Evolutionary conservation across 2,329 filamentous ascomycete species (phyloP), one percentile per base, ranked within the genome.

Genomic region (Stagonosporopsis tanaceti): DNA sequence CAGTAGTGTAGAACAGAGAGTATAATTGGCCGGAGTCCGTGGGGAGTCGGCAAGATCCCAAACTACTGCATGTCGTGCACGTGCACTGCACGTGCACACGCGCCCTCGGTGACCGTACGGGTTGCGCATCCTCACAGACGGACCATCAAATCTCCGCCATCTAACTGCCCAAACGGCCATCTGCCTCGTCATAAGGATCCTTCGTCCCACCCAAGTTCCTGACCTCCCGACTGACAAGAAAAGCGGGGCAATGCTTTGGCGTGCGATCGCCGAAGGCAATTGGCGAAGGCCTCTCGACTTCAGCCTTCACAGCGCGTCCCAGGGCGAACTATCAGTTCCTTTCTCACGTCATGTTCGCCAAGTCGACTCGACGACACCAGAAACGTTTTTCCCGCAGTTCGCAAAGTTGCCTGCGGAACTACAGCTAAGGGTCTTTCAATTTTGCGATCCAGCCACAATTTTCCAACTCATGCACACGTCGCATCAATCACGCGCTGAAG

Each of bases 391-490:
- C 45, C 32, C 17, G 7, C 41, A 46, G 1, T 53, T 45, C 32
- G 15, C 32, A 28, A 14, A 7, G 12, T n/a, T 53, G 22, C 50
- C 41, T 28, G 41, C 34, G 17, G 50, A 53, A 42, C 35, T 53
- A n/a, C 50, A 53, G 35, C 42, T 53, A 28, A 38, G 50, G 12
- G 14, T 53, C 17, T 34, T 53, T 28, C 42, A 17, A 3, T 24
- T 46, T 15, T 47, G 50, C 34, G 24, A 46, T 24, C n/a, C 35
- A 27, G 25, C 50, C 6, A 61, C 57, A 12, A 53, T 63, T n/a
- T 66, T 64, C 27, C 57, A 56, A 44, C 57, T 66, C 25, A 66
- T 66, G 59, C 59, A 55, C 2, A 50, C 57, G 1, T 66, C 61
- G 14, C 35, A 12, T 15, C 11, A 38, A 4, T 52, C 39, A 9